Base-by-base conservation (phyloP, 306 rosid genomes). In the Vigna radiata region DNA sequence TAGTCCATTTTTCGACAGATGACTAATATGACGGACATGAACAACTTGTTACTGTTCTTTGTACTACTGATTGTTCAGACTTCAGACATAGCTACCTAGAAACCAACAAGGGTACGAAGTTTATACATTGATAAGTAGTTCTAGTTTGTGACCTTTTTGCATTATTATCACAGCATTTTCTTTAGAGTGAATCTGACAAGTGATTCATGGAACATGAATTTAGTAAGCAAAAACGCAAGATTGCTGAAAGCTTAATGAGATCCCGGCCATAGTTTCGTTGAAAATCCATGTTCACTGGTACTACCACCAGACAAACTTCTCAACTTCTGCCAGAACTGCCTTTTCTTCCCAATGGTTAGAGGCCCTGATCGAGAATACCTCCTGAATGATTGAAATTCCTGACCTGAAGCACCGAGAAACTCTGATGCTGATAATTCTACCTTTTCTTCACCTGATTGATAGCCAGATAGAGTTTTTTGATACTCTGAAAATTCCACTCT, bases 331-430 rank as follows among this genome's bases (percentile, higher is more conserved):
- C 98, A 90, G 25, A 94, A 88, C 27, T 85, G 88, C 63, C 23
- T 87, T 72, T 77, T 90, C 67, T 72, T 84, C 39, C 89, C 96
- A 6, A 66, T 83, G 37, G 79, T 79, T 25, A 88, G 47, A 25
- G 96, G 96, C 73, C 89, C 93, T 9, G 97, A 95, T 70, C 81
- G 84, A 31, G 98, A 92, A 60, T 88, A 78, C 84, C 90, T 83
- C 79, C 92, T 83, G 53, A 82, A 89, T 25, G 96, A 89, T 68
- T 85, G 89, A 58, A 80, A 70, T 58, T 86, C 95, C 77, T 82
- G 87, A 73, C 81, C 85, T 18, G 93, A 75, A 25, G 88, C 76
- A 56, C 88, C 62, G 7, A 87, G 47, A 33, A 92, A 74, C 8
- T 83, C 93, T 14, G 97, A 87, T 17, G 86, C 68, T 12, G 96